phyloP scores from a whole-genome alignment of 495 filamentous ascomycete genomes.

The Clohesyomyces aquaticus region DNA sequence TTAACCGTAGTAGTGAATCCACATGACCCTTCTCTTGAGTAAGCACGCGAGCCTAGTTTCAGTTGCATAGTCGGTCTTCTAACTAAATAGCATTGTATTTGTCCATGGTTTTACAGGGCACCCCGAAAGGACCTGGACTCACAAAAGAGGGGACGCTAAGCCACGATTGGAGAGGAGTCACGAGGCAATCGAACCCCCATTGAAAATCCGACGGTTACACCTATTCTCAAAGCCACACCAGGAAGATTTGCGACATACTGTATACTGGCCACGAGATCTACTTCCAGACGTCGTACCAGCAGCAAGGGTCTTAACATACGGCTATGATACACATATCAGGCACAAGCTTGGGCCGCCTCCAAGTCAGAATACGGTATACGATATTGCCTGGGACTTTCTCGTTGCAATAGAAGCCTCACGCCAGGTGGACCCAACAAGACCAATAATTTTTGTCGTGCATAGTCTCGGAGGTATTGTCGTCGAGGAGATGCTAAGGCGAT shows the following conservation, averaged over 20 bases:
- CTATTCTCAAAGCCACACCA: conserved; percentile 1
- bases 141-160: conserved; percentile 7
- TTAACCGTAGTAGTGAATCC: too few relatives aligned
- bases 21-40: too few relatives aligned
- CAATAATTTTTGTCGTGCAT: conserved; percentile 55
- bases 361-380: conserved; percentile 47
- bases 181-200: conserved; percentile 3
- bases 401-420: conserved; percentile 45
- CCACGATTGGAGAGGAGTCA: too few relatives aligned
- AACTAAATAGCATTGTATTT: conserved; percentile 26
- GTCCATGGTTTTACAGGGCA: conserved; percentile 26
- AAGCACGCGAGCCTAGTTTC: too few relatives aligned
- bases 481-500: conserved; percentile 49
- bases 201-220: conserved; percentile 6
- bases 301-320: conserved; percentile 49
- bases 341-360: conserved; percentile 37
- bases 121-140: conserved; percentile 19
- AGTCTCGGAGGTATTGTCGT: conserved; percentile 59
- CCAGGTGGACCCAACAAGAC: conserved; percentile 40
- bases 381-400: conserved; percentile 49
- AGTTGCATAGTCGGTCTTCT: too few relatives aligned
- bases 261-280: conserved; percentile 42
- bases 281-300: conserved; percentile 44
- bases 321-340: conserved; percentile 50
- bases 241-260: not conserved